Evolutionary conservation across 768 basidiomycete genomes (phyloP).

Genomic region (Fistulinella prunicolor): DNA sequence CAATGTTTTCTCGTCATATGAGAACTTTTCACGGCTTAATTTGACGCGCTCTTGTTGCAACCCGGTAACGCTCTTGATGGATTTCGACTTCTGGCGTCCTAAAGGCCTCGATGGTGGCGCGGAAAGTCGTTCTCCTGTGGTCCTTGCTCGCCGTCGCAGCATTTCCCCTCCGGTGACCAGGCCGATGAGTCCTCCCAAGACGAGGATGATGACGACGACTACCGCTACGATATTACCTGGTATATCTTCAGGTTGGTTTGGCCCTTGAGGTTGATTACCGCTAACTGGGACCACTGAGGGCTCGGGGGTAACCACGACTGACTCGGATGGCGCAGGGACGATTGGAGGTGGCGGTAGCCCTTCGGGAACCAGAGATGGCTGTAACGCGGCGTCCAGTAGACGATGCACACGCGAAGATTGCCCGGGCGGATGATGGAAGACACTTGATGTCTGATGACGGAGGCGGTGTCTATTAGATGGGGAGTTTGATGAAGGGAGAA

Average conservation of each 20-base stretch:
- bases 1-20: constrained; percentile 14
- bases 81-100: constrained; percentile 7
- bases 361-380: constrained; percentile 9
- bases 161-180: constrained; percentile 26
- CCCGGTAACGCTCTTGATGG: not conserved
- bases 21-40: constrained; percentile 1
- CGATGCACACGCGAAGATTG: not conserved
- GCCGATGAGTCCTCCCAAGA: constrained; percentile 27
- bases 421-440: constrained; percentile 2
- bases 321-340: constrained; percentile 4
- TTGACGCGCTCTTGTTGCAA: not conserved
- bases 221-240: constrained; percentile 24
- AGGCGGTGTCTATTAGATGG: constrained; percentile 9
- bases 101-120: not conserved
- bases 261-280: constrained; percentile 1
- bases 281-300: constrained; percentile 3
- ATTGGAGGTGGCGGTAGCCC: constrained; percentile 1
- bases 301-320: constrained; percentile 2
- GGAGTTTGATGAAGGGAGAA: constrained; percentile 1
- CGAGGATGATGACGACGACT: constrained; percentile 21
- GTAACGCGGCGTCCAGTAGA: not conserved
- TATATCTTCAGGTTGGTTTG: constrained; percentile 5
- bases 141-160: constrained; percentile 19
- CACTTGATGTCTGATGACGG: constrained; percentile 14
- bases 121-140: not conserved